Evolutionary conservation across 805 yeast species (phyloP).

Genomic region (Myxozyma vanderwaltii): DNA sequence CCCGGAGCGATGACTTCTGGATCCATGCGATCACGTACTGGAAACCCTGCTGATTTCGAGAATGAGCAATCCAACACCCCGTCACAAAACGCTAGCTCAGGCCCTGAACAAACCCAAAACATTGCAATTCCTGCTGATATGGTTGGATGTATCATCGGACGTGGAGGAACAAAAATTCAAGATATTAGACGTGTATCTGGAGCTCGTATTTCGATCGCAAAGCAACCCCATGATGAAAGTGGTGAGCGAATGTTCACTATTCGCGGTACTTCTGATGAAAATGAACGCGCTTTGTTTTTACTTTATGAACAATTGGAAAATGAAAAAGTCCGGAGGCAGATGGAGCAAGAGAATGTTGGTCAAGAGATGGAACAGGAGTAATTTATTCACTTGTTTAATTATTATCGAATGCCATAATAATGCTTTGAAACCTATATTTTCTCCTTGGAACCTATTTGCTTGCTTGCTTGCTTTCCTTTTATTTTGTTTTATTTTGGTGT

Average conservation of each 20-base stretch:
- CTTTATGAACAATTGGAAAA: conserved; percentile 61
- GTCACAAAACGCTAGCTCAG: conserved; percentile 11
- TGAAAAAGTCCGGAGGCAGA: conserved; percentile 51
- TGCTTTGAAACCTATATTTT: too few species aligned
- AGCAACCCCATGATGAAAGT: conserved; percentile 60
- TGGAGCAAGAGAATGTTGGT: conserved; percentile 29
- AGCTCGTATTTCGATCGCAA: conserved; percentile 74
- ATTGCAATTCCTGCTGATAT: conserved; percentile 67
- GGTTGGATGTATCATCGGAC: conserved; percentile 90
- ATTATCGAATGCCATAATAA: too few species aligned
- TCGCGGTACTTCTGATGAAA: conserved; percentile 58
- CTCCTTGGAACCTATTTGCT: neutral
- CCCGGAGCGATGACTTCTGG: conserved; percentile 2
- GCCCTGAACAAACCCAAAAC: conserved; percentile 40
- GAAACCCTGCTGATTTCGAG: conserved; percentile 30
- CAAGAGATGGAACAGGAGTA: conserved; percentile 13
- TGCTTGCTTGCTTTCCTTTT: neutral
- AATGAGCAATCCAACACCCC: neutral
- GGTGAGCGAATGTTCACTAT: conserved; percentile 72
- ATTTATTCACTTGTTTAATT: neutral
- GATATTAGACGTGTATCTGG: conserved; percentile 79
- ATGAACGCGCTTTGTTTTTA: conserved; percentile 58
- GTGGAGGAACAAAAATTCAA: conserved; percentile 80
- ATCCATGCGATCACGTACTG: conserved; percentile 22
- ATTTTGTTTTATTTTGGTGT: neutral